Percentiles rank a stretch among this genome's conserved stretches.
These are phyloP conservation scores for Colletotrichum nymphaeae DNA, from an alignment of 2,329 filamentous ascomycete genomes.

Conservation along the genomic window DNA sequence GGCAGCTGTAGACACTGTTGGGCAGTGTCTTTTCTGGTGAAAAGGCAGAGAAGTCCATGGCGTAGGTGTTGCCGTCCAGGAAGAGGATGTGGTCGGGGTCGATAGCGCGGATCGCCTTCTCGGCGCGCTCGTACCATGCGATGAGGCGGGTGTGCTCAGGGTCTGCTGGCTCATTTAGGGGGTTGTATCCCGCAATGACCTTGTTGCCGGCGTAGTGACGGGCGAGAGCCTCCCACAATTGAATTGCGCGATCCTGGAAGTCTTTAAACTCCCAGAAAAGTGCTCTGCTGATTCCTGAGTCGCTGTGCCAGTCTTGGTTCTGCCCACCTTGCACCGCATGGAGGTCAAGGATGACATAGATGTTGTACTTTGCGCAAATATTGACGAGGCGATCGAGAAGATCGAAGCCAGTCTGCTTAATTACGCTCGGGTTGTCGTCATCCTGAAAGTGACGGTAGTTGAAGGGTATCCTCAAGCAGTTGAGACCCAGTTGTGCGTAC, in stretches of 20 bases:
- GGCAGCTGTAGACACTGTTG: slow-evolving; percentile 62
- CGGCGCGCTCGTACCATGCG: slow-evolving; percentile 49
- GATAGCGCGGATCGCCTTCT: slow-evolving; percentile 46
- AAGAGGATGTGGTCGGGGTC: slow-evolving; percentile 57
- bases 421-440: slow-evolving; percentile 58
- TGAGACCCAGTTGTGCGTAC: slow-evolving; percentile 65
- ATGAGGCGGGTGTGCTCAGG: slow-evolving; percentile 45
- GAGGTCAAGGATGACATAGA: slow-evolving; percentile 58
- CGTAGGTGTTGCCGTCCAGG: slow-evolving; percentile 58
- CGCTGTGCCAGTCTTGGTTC: slow-evolving; percentile 61
- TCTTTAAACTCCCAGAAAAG: slow-evolving; percentile 60
- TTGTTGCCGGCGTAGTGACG: slow-evolving; percentile 55
- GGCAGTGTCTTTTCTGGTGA: slow-evolving; percentile 52
- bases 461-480: slow-evolving; percentile 70
- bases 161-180: slow-evolving; percentile 38
- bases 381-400: slow-evolving; percentile 61
- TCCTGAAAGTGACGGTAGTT: slow-evolving; percentile 70
- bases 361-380: slow-evolving; percentile 53
- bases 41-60: slow-evolving; percentile 61
- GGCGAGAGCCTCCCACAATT: slow-evolving; percentile 56
- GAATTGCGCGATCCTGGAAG: slow-evolving; percentile 57
- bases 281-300: slow-evolving; percentile 49
- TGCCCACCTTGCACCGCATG: slow-evolving; percentile 58
- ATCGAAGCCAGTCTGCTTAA: slow-evolving; percentile 60
- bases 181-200: slow-evolving; percentile 55